phyloP scores from a whole-genome alignment of 202 grass and related monocot species.

The Musa balbisiana region DNA sequence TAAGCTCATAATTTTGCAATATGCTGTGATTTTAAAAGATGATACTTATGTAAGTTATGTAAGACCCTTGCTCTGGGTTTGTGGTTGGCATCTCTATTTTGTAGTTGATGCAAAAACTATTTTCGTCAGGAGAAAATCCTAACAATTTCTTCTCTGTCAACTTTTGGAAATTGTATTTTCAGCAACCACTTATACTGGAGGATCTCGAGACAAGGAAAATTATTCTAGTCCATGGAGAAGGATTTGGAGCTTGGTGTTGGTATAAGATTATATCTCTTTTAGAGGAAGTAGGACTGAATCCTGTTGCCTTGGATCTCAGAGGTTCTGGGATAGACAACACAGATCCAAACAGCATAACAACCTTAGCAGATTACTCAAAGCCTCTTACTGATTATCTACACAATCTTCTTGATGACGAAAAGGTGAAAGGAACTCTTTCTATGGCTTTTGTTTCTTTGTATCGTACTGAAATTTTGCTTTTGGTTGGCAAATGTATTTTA shows the following conservation, averaged over 20 bases:
- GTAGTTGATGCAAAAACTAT: not conserved
- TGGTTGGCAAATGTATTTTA: not conserved
- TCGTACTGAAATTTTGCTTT: not conserved
- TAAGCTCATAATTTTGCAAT: no score
- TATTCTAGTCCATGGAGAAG: slow-evolving; percentile 91
- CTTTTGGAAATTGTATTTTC: slow-evolving; percentile 29
- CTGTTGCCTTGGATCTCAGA: slow-evolving; percentile 67
- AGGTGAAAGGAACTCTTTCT: slow-evolving; percentile 27
- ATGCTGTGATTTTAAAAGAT: no score
- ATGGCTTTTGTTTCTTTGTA: not conserved
- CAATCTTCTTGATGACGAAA: slow-evolving; percentile 60
- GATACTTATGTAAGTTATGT: not conserved
- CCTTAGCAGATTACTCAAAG: slow-evolving; percentile 79
- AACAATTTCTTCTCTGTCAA: slow-evolving; percentile 10
- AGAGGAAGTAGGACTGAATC: slow-evolving; percentile 81
- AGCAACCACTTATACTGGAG: slow-evolving; percentile 51
- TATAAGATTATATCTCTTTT: slow-evolving; percentile 89
- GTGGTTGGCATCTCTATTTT: not conserved
- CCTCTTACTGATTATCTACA: slow-evolving; percentile 73
- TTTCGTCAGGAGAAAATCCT: not conserved
- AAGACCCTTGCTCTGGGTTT: not conserved
- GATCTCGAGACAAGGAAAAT: slow-evolving; percentile 98
- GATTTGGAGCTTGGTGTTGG: slow-evolving; percentile 99
- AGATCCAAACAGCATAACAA: slow-evolving; percentile 71
- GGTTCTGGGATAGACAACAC: slow-evolving; percentile 88